Percentiles rank a stretch among this genome's conserved stretches.
Conservation (phyloP, 2,329 filamentous ascomycete genomes). For the Phialophora expanda region DNA sequence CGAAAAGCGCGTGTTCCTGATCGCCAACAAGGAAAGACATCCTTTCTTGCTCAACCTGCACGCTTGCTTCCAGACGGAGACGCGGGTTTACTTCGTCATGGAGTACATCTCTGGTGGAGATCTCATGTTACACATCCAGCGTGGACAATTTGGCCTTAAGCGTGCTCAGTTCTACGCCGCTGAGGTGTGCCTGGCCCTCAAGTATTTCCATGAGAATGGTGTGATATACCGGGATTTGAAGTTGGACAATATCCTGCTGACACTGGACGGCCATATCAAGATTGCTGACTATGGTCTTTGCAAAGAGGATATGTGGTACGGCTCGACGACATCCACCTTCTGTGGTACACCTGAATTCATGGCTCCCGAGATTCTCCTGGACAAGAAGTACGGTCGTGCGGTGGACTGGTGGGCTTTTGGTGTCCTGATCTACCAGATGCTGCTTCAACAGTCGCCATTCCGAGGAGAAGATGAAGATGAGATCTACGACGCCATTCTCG, state of each 20-base stretch:
- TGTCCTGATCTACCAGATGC: conserved; percentile 99
- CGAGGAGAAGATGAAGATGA: conserved; percentile 98
- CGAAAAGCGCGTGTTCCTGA: conserved; percentile 95
- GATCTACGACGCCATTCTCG: conserved; percentile 97
- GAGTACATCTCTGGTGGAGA: conserved; percentile 99
- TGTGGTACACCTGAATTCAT: conserved; percentile 99
- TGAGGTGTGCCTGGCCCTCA: conserved; percentile 93
- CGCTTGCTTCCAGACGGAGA: conserved; percentile 99
- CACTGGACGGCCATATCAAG: conserved; percentile 96
- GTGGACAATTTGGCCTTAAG: conserved; percentile 93
- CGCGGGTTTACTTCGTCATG: conserved; percentile 98
- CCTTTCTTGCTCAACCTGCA: conserved; percentile 95
- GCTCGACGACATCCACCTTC: conserved; percentile 94
- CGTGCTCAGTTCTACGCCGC: conserved; percentile 98
- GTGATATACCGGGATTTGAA: conserved; percentile 91
- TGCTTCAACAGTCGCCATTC: conserved; percentile 98
- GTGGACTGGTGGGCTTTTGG: conserved; percentile 99
- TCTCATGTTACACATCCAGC: conserved; percentile 98
- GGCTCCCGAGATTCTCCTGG: conserved; percentile 96
- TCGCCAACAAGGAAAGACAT: conserved; percentile 95
- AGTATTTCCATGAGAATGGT: conserved; percentile 99
- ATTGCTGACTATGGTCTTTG: conserved; percentile 98
- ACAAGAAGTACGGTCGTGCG: conserved; percentile 97
- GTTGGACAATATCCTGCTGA: conserved; percentile 87
- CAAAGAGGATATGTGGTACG: conserved; percentile 99